Percentiles rank a stretch among this genome's conserved stretches.
Conservation (phyloP, 1,284 basidiomycete genomes). For the Porodaedalea pini region DNA sequence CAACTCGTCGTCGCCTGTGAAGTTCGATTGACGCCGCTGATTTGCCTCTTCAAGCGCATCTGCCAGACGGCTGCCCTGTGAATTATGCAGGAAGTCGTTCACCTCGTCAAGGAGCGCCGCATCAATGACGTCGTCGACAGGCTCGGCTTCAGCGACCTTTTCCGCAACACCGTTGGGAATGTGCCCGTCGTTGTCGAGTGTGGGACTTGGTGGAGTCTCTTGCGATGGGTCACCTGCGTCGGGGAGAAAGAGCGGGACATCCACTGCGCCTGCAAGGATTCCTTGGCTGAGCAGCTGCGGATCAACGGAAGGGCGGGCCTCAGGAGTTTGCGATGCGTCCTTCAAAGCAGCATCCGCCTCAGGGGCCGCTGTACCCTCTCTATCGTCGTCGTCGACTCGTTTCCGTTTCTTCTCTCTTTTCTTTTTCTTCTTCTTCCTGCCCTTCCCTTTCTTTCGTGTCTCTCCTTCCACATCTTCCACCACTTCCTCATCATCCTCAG, state of each 20-base stretch:
- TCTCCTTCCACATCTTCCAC: constrained; percentile 31
- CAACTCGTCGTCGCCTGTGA: constrained; percentile 59
- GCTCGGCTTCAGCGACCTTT: neutral
- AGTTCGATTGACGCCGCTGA: constrained; percentile 50
- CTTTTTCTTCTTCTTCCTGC: constrained; percentile 35
- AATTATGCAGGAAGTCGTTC: constrained; percentile 54
- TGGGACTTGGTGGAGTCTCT: neutral
- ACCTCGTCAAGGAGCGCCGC: constrained; percentile 63
- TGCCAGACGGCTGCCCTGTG: constrained; percentile 51
- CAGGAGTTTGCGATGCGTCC: constrained; percentile 10
- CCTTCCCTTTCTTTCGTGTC: constrained; percentile 26
- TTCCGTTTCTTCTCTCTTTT: constrained; percentile 40
- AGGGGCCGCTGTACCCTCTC: constrained; percentile 26
- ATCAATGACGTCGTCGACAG: constrained; percentile 47
- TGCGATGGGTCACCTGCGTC: constrained; percentile 7
- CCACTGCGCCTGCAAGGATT: constrained; percentile 36
- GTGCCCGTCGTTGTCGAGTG: neutral
- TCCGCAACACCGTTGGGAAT: neutral
- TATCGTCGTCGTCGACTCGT: constrained; percentile 38
- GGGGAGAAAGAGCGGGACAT: constrained; percentile 23
- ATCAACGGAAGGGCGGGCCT: constrained; percentile 36
- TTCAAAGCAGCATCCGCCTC: constrained; percentile 7
- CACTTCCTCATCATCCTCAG: constrained; percentile 27
- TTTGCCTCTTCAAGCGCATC: constrained; percentile 64
- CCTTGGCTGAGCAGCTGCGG: constrained; percentile 44